Percentiles rank a stretch among this genome's conserved stretches.
Evolutionary conservation across 495 filamentous ascomycete species (phyloP).

Genomic region (Neurospora sp.): DNA sequence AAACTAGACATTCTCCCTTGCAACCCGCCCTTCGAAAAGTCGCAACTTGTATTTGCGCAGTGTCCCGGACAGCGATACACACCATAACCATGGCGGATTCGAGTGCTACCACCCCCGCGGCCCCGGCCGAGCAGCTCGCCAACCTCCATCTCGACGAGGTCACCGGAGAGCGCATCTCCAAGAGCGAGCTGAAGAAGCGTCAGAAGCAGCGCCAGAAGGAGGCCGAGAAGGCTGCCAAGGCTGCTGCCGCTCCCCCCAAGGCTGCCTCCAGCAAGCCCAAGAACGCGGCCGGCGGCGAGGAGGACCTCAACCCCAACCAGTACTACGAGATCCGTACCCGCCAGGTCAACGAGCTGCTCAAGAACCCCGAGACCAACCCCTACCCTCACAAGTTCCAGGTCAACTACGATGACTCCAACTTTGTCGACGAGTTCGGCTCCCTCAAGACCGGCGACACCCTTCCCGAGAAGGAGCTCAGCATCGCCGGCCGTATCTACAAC

Average conservation of each 20-base stretch:
- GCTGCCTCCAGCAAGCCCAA: slow-evolving; percentile 59
- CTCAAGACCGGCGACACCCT: slow-evolving; percentile 79
- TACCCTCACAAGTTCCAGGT: slow-evolving; percentile 97
- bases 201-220: slow-evolving; percentile 84
- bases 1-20: neutral
- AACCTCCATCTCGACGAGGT: slow-evolving; percentile 76
- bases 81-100: slow-evolving; percentile 41
- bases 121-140: slow-evolving; percentile 47
- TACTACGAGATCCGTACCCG: slow-evolving; percentile 94
- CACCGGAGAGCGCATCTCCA: slow-evolving; percentile 75
- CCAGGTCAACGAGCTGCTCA: slow-evolving; percentile 72
- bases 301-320: slow-evolving; percentile 73
- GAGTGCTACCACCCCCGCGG: slow-evolving; percentile 21
- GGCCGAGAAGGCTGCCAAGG: slow-evolving; percentile 79
- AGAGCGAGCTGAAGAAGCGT: slow-evolving; percentile 90
- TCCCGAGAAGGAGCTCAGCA: slow-evolving; percentile 57
- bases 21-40: neutral
- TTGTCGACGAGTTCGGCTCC: slow-evolving; percentile 59
- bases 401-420: slow-evolving; percentile 66
- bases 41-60: neutral
- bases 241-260: slow-evolving; percentile 60
- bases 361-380: slow-evolving; percentile 72
- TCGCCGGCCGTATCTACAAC: slow-evolving; percentile 82
- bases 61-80: neutral
- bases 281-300: slow-evolving; percentile 31